These are phyloP conservation scores for Cryptococcus deneoformans DNA, from an alignment of 1,284 basidiomycete species.

Conservation along the genomic window DNA sequence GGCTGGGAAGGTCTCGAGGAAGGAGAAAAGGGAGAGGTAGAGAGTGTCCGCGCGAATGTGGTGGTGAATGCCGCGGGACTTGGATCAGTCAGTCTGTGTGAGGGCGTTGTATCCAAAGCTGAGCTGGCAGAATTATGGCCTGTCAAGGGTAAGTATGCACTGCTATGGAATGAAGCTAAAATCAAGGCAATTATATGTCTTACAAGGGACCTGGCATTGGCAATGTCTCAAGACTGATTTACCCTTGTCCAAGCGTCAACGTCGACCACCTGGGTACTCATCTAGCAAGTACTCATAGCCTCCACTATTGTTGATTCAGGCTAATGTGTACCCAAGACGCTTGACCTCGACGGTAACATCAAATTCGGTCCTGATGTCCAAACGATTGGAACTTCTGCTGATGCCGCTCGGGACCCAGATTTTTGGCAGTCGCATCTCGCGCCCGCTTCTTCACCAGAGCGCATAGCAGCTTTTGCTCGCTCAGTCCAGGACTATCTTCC, in stretches of 20 bases:
- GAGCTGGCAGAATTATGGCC: conserved; percentile 67
- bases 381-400: conserved; percentile 64
- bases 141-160: conserved; percentile 55
- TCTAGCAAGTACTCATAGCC: conserved; percentile 48
- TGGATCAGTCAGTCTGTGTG: conserved; percentile 67
- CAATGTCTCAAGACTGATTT: conserved; percentile 72
- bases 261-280: conserved; percentile 78
- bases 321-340: conserved; percentile 52
- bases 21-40: conserved; percentile 49
- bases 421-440: conserved; percentile 73
- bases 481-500: conserved; percentile 68
- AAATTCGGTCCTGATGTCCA: conserved; percentile 93
- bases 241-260: conserved; percentile 73
- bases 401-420: conserved; percentile 58
- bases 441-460: conserved; percentile 60
- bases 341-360: conserved; percentile 83
- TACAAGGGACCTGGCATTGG: conserved; percentile 72
- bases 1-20: conserved; percentile 56
- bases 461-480: conserved; percentile 61
- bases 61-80: conserved; percentile 89
- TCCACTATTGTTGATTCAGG: not conserved
- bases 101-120: conserved; percentile 61
- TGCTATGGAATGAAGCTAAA: not conserved
- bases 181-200: conserved; percentile 70
- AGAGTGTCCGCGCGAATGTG: conserved; percentile 76